phyloP scores from a whole-genome alignment of 495 filamentous ascomycete species.

The Talaromyces proteolyticus region DNA sequence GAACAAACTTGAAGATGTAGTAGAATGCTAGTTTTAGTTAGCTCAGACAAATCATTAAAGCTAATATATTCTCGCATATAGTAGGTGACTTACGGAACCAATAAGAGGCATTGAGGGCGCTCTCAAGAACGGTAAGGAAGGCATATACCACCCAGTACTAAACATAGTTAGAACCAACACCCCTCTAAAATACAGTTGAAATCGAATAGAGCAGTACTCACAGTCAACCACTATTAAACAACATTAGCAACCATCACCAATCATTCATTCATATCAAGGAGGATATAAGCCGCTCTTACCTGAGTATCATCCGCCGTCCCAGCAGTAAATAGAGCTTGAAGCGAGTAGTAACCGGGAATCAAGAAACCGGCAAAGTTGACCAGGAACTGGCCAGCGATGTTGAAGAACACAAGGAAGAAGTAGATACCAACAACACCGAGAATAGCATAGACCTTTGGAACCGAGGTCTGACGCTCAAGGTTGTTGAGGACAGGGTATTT shows the following conservation, averaged over 20 bases:
- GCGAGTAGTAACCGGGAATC: slow-evolving; percentile 92
- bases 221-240: slow-evolving; percentile 48
- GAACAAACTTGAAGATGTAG: slow-evolving; percentile 98
- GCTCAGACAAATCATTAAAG: too few species aligned
- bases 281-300: slow-evolving; percentile 35
- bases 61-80: too few species aligned
- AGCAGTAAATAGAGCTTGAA: slow-evolving; percentile 80
- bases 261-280: not conserved
- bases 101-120: slow-evolving; percentile 87
- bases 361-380: slow-evolving; percentile 95
- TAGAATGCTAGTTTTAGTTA: too few species aligned
- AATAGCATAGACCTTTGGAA: slow-evolving; percentile 94
- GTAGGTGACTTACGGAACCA: slow-evolving; percentile 91
- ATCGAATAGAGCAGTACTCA: slow-evolving; percentile 24
- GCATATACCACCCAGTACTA: slow-evolving; percentile 98
- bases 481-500: slow-evolving; percentile 94
- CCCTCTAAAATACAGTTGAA: not conserved
- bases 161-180: slow-evolving; percentile 8
- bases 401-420: slow-evolving; percentile 98
- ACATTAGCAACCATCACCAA: too few species aligned
- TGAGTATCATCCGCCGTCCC: slow-evolving; percentile 88
- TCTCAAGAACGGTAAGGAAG: slow-evolving; percentile 91
- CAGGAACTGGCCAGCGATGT: slow-evolving; percentile 93
- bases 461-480: slow-evolving; percentile 89
- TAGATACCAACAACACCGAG: slow-evolving; percentile 81